Conservation (phyloP, 2,329 filamentous ascomycete species). For the Triangularia verruculosa region DNA sequence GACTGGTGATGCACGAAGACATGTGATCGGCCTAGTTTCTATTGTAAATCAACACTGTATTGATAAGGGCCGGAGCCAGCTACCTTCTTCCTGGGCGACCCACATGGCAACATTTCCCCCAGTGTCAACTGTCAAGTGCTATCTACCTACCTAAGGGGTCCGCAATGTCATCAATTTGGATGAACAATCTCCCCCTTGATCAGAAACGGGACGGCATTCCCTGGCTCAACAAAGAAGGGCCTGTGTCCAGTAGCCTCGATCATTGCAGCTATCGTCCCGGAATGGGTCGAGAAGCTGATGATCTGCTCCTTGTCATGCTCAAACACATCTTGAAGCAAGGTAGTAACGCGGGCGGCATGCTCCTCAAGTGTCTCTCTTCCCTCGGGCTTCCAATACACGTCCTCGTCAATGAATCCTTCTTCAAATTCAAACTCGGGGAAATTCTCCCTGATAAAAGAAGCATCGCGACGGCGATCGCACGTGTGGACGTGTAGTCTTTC, state of each 20-base stretch:
- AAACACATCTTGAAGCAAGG: constrained; percentile 19
- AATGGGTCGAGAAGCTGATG: constrained; percentile 20
- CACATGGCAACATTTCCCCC: too few species aligned
- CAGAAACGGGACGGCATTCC: constrained; percentile 4
- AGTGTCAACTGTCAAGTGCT: too few species aligned
- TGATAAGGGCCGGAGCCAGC: too few species aligned
- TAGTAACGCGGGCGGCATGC: constrained; percentile 33
- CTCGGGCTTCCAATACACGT: constrained; percentile 50
- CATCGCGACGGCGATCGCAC: constrained; percentile 54
- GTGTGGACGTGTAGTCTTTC: constrained; percentile 61
- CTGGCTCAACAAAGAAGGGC: background rate
- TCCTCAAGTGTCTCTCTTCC: constrained; percentile 47
- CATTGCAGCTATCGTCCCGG: constrained; percentile 15
- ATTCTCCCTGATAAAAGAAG: constrained; percentile 45
- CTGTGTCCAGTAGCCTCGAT: background rate
- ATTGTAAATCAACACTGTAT: too few species aligned
- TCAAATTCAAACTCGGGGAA: constrained; percentile 54
- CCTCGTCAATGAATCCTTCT: constrained; percentile 51
- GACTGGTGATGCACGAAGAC: too few species aligned
- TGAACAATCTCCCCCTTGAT: constrained; percentile 1
- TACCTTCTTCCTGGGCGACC: too few species aligned
- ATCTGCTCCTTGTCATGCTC: constrained; percentile 18
- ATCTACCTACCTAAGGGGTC: too few species aligned
- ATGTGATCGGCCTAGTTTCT: too few species aligned
- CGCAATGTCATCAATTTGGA: background rate